Evolutionary conservation across 768 basidiomycete genomes (phyloP).

Genomic region (Mycena capillaripes): DNA sequence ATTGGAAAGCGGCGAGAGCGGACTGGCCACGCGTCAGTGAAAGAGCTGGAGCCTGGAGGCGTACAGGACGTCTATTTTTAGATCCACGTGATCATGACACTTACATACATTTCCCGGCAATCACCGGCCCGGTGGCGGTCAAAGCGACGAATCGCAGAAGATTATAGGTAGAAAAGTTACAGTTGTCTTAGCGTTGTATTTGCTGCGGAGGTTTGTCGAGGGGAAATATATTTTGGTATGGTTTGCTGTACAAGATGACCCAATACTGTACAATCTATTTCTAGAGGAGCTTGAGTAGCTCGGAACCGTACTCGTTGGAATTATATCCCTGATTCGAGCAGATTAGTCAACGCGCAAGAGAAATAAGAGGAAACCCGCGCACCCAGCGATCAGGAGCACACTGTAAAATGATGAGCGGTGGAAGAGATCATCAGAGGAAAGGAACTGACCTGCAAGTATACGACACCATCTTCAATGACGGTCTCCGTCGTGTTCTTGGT

Average conservation of each 20-base stretch:
- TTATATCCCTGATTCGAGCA: constrained; percentile 11
- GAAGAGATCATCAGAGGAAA: too few relatives aligned
- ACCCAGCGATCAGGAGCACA: background rate
- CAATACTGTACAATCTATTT: too few relatives aligned
- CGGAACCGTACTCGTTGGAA: too few relatives aligned
- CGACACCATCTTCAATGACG: constrained; percentile 51
- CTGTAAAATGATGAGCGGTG: too few relatives aligned
- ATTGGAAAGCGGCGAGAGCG: background rate
- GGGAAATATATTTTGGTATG: too few relatives aligned
- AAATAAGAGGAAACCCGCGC: background rate
- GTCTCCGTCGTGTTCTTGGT: constrained; percentile 49
- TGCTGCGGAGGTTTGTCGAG: too few relatives aligned
- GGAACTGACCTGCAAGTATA: constrained; percentile 56
- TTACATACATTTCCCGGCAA: background rate
- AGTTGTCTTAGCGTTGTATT: too few relatives aligned
- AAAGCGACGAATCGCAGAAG: background rate
- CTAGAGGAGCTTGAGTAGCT: too few relatives aligned
- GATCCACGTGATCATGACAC: background rate
- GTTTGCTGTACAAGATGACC: too few relatives aligned
- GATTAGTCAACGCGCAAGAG: background rate
- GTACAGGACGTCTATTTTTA: background rate
- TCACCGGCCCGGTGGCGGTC: background rate
- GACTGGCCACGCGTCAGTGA: background rate
- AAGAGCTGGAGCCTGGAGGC: too few relatives aligned
- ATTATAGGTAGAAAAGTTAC: too few relatives aligned